phyloP scores from a whole-genome alignment of 371 early-diverging fungal genomes.

The Actinomortierella ambigua region DNA sequence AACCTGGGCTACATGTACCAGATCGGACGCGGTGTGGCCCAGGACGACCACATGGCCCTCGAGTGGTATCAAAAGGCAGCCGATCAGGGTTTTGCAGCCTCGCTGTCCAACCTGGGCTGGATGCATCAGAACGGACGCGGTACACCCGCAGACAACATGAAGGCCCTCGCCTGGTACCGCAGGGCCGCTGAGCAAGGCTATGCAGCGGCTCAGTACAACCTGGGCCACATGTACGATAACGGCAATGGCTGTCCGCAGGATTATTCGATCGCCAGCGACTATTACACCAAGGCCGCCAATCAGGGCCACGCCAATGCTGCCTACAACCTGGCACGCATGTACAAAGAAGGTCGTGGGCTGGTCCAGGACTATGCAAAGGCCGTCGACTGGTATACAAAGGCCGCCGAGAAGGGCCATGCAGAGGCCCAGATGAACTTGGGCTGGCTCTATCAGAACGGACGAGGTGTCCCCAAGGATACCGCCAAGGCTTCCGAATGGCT shows the following conservation, averaged over 20 bases:
- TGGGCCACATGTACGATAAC: slow-evolving; percentile 73
- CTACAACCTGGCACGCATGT: slow-evolving; percentile 53
- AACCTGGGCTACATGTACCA: slow-evolving; percentile 69
- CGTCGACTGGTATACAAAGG: slow-evolving; percentile 56
- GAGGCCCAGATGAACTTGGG: slow-evolving; percentile 53
- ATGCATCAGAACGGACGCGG: slow-evolving; percentile 56
- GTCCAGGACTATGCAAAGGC: slow-evolving; percentile 51
- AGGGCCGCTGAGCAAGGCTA: slow-evolving; percentile 65
- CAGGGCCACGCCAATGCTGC: slow-evolving; percentile 34
- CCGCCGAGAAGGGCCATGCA: slow-evolving; percentile 54
- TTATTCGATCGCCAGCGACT: slow-evolving; percentile 46
- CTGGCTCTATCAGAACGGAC: slow-evolving; percentile 53
- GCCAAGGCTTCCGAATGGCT: slow-evolving; percentile 49
- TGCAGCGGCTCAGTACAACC: slow-evolving; percentile 67
- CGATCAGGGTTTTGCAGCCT: slow-evolving; percentile 61
- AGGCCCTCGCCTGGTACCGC: slow-evolving; percentile 69
- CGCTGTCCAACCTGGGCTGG: slow-evolving; percentile 72
- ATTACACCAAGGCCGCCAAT: slow-evolving; percentile 54
- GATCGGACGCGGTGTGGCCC: slow-evolving; percentile 59
- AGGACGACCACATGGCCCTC: slow-evolving; percentile 48
- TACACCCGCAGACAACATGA: slow-evolving; percentile 52
- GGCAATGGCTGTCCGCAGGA: slow-evolving; percentile 70
- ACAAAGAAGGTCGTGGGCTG: slow-evolving; percentile 59
- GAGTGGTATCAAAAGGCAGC: slow-evolving; percentile 52
- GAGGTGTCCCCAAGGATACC: slow-evolving; percentile 43